Evolutionary conservation across 306 rosid genomes (phyloP), one percentile per base, ranked within the genome.

Genomic region (Arachis hypogaea): DNA sequence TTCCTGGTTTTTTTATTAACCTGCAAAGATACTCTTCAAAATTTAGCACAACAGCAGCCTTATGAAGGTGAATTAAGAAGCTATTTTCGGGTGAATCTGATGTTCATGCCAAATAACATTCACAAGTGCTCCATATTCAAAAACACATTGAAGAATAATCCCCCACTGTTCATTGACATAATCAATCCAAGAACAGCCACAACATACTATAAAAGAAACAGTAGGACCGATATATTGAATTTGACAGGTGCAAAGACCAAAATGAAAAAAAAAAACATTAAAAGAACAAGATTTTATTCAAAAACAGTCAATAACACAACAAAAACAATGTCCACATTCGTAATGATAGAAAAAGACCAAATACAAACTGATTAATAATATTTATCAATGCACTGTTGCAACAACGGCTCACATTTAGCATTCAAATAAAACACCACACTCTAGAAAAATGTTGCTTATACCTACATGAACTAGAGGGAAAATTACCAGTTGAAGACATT

Each of bases 1-100:
- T 86, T 94, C 87, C 98, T 89, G 66, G 98, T 91, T 81, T 89
- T 94, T 74, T 85, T 94, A 71, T 94, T 94, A 54, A 84, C 84
- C 98, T 94, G 93, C 81, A 83, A 80, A 62, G 60, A 40, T 59
- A 57, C 68, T 11, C 45, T 57, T 77, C 42, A 29, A 69, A 63
- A 63, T 41, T 82, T 54, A 82, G 66, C 42, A 44, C 58, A 78
- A 57, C 47, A 29, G 57, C 73, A 81, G 51, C 42, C 64, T 75
- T 57, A 16, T 49, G 28, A 22, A 22, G 28, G 28, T 22, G 28
- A 22, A 22, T 36, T 68, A 28, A 51, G 56, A 81, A 75, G 52
- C 43, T 5, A 71, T 5, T 42, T 18, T 11, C 4, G 12, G 54
- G 7, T 9, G 73, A 42, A 54, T 16, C 22, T 58, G 28, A 43